Conservation (phyloP, 805 yeast genomes). For the Yamadazyma scolyti region DNA sequence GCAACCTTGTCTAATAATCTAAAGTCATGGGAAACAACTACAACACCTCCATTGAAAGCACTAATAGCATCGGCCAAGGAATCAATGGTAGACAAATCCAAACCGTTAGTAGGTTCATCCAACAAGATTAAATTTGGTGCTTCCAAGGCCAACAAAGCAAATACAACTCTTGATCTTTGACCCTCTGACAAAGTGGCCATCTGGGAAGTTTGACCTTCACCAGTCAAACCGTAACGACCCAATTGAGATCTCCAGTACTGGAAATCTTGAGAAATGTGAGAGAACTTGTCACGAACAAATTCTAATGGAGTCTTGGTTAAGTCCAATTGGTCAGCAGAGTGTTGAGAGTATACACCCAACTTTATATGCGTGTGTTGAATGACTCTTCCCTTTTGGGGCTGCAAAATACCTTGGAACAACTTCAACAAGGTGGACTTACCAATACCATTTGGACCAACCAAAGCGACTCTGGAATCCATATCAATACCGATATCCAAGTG, state of each 20-base stretch:
- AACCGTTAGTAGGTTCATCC: slow-evolving; percentile 99
- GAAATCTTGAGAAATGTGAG: slow-evolving; percentile 90
- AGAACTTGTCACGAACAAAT: slow-evolving; percentile 92
- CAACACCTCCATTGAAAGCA: slow-evolving; percentile 95
- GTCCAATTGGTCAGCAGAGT: slow-evolving; percentile 97
- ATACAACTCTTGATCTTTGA: slow-evolving; percentile 98
- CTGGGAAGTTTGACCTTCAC: slow-evolving; percentile 97
- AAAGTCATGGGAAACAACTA: slow-evolving; percentile 98
- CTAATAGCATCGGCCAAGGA: slow-evolving; percentile 96
- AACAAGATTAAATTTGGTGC: slow-evolving; percentile 89
- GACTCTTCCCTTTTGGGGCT: slow-evolving; percentile 90
- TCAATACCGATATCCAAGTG: slow-evolving; percentile 95
- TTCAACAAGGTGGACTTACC: slow-evolving; percentile 96
- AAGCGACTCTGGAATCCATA: slow-evolving; percentile 98
- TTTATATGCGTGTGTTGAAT: slow-evolving; percentile 96
- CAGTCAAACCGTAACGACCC: slow-evolving; percentile 97
- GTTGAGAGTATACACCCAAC: slow-evolving; percentile 98
- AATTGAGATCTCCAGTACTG: slow-evolving; percentile 98
- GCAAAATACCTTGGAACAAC: slow-evolving; percentile 92
- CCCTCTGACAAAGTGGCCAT: slow-evolving; percentile 99
- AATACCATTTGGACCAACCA: slow-evolving; percentile 98
- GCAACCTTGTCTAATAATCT: slow-evolving; percentile 96
- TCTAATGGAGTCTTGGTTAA: slow-evolving; percentile 93
- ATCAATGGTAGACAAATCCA: slow-evolving; percentile 97
- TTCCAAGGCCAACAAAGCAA: slow-evolving; percentile 92